phyloP scores from a whole-genome alignment of 257 asterid species.

The Capsicum baccatum region DNA sequence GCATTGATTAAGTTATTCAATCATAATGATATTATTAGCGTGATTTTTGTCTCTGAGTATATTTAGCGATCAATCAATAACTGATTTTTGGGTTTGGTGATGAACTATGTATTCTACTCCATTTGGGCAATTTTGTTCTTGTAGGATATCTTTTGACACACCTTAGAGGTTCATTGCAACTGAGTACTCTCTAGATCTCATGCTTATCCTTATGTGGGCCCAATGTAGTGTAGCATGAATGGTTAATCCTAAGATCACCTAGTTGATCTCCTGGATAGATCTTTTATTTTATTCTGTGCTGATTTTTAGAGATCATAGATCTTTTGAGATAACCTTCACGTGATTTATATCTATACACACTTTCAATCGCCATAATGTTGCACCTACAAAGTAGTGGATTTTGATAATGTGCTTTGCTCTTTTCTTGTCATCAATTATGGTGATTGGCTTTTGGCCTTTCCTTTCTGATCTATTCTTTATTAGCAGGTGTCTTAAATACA shows the following conservation, averaged over 20 bases:
- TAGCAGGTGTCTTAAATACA: not conserved
- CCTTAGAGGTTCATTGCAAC: not conserved
- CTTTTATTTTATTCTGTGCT: not conserved
- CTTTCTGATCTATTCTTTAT: not conserved
- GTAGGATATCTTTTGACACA: not conserved
- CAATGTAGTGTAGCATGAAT: not conserved
- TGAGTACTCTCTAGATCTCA: not conserved
- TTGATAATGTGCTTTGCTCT: constrained; percentile 26
- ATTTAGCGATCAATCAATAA: not conserved
- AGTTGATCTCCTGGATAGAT: not conserved
- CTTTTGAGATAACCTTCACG: constrained; percentile 16
- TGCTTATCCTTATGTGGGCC: not conserved
- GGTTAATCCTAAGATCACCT: not conserved
- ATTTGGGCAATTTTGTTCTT: not conserved
- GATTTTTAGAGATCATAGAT: constrained; percentile 13
- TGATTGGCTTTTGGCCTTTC: constrained; percentile 6
- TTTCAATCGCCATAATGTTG: constrained; percentile 9
- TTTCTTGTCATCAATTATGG: not conserved
- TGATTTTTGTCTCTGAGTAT: not conserved
- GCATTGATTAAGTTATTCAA: constrained; percentile 14
- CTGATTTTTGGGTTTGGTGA: not conserved
- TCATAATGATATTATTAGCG: not conserved
- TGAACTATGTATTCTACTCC: constrained; percentile 22
- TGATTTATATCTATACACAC: not conserved
- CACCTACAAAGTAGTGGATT: constrained; percentile 2